These are phyloP conservation scores for Trichoderma aggressivum DNA, from an alignment of 2,329 filamentous ascomycete species.

Conservation along the genomic window DNA sequence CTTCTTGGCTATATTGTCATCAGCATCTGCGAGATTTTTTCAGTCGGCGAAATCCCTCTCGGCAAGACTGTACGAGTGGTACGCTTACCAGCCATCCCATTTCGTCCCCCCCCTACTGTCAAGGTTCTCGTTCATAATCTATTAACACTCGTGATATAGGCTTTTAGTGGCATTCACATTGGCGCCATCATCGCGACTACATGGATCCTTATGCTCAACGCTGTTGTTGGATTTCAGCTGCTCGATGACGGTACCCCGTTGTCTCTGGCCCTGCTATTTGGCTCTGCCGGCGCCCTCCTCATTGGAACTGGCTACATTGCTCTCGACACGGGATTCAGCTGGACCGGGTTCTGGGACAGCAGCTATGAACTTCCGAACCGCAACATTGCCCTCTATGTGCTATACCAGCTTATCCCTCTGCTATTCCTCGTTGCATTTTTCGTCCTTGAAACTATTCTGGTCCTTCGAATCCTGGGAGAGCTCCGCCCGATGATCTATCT, in stretches of 20 bases:
- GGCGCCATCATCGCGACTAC: slow-evolving; percentile 82
- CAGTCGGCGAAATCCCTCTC: slow-evolving; percentile 83
- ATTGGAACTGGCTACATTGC: slow-evolving; percentile 93
- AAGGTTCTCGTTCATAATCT: slow-evolving; percentile 22
- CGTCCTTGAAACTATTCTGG: slow-evolving; percentile 76
- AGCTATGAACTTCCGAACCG: slow-evolving; percentile 60
- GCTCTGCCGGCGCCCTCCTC: slow-evolving; percentile 70
- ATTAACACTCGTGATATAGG: slow-evolving; percentile 45
- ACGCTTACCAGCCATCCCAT: slow-evolving; percentile 36
- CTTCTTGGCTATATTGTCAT: slow-evolving; percentile 81
- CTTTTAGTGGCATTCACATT: slow-evolving; percentile 85
- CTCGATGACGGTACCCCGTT: slow-evolving; percentile 88
- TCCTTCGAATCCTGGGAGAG: slow-evolving; percentile 83
- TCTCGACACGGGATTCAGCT: slow-evolving; percentile 84
- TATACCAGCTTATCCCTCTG: slow-evolving; percentile 87
- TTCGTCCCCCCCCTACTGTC: background rate
- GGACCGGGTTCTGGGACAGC: slow-evolving; percentile 73
- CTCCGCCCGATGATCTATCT: slow-evolving; percentile 91
- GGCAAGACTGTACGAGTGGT: slow-evolving; percentile 67
- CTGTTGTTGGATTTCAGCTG: slow-evolving; percentile 86
- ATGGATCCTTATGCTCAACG: slow-evolving; percentile 91
- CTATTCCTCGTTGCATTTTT: slow-evolving; percentile 88
- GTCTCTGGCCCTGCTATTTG: slow-evolving; percentile 71
- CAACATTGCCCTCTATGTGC: slow-evolving; percentile 83
- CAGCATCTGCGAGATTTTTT: slow-evolving; percentile 94